These are phyloP conservation scores for Gentiana macrophylla DNA, from an alignment of 257 asterid genomes.

Conservation along the genomic window DNA sequence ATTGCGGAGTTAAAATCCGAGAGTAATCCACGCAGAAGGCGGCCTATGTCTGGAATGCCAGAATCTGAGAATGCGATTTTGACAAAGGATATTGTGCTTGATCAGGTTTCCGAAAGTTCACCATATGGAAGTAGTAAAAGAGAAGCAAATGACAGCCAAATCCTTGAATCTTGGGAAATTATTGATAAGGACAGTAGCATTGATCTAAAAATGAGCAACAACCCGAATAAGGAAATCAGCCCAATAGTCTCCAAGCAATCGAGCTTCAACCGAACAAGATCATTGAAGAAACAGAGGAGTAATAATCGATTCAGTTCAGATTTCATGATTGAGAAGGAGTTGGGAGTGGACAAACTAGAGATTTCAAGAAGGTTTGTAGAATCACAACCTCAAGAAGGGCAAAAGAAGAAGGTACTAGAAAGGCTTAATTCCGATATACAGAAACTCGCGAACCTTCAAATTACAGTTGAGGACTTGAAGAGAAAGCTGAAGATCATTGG, in stretches of 20 bases:
- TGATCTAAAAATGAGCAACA: constrained; percentile 24
- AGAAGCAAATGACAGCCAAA: constrained; percentile 38
- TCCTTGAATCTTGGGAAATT: constrained; percentile 35
- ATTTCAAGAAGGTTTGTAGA: constrained; percentile 42
- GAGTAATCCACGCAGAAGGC: constrained; percentile 34
- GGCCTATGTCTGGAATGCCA: constrained; percentile 34
- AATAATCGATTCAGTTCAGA: constrained; percentile 24
- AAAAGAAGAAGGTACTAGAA: constrained; percentile 60
- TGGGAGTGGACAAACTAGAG: constrained; percentile 52
- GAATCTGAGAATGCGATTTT: constrained; percentile 58
- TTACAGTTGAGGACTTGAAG: constrained; percentile 71
- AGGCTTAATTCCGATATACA: constrained; percentile 85
- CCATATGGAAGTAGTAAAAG: constrained; percentile 45
- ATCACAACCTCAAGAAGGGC: constrained; percentile 45
- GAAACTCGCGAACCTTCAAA: constrained; percentile 78
- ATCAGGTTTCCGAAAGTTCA: constrained; percentile 74
- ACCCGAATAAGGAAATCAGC: constrained; percentile 15
- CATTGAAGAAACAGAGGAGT: constrained; percentile 40
- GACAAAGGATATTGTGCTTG: constrained; percentile 91
- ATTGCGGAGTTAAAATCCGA: constrained; percentile 62
- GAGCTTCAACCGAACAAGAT: constrained; percentile 31
- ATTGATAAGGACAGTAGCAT: constrained; percentile 17
- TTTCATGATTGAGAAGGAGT: constrained; percentile 28
- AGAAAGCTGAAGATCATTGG: constrained; percentile 60
- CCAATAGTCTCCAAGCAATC: constrained; percentile 16